phyloP scores from a whole-genome alignment of 306 rosid genomes.

The Heteromeles arbutifolia region DNA sequence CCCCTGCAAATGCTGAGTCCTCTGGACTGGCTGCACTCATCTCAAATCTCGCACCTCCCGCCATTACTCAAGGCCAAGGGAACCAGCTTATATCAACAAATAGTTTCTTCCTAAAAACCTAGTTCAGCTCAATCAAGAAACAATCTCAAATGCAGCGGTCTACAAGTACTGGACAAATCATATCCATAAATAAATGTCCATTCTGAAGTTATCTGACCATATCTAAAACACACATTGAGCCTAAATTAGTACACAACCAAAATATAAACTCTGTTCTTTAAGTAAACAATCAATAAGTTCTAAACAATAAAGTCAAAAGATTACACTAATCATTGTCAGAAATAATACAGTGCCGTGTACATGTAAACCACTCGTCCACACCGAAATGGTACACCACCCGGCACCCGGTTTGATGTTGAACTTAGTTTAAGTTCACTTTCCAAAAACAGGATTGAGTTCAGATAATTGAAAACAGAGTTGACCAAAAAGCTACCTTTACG shows the following conservation, averaged over 20 bases:
- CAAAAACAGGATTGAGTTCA: background rate
- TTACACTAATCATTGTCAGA: background rate
- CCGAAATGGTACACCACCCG: background rate
- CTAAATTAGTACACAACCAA: constrained; percentile 11
- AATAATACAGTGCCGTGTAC: background rate
- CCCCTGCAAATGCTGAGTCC: constrained; percentile 40
- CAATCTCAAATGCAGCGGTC: background rate
- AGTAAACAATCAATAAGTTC: background rate
- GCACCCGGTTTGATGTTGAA: background rate
- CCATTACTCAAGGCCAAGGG: constrained; percentile 48
- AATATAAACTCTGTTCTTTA: background rate
- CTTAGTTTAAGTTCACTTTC: background rate
- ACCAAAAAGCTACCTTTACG: background rate
- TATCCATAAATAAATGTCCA: constrained; percentile 27
- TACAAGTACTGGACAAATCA: constrained; percentile 14
- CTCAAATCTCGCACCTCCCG: constrained; percentile 59
- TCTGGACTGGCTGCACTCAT: constrained; percentile 46
- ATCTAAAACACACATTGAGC: constrained; percentile 29
- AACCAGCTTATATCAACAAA: constrained; percentile 20
- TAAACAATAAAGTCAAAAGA: background rate
- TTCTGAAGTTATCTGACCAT: constrained; percentile 8
- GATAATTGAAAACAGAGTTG: constrained; percentile 10
- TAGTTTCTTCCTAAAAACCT: constrained; percentile 17
- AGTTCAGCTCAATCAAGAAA: constrained; percentile 9
- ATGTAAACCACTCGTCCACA: background rate